Base-by-base conservation (phyloP, 805 yeast species). In the Hanseniaspora clermontiae region DNA sequence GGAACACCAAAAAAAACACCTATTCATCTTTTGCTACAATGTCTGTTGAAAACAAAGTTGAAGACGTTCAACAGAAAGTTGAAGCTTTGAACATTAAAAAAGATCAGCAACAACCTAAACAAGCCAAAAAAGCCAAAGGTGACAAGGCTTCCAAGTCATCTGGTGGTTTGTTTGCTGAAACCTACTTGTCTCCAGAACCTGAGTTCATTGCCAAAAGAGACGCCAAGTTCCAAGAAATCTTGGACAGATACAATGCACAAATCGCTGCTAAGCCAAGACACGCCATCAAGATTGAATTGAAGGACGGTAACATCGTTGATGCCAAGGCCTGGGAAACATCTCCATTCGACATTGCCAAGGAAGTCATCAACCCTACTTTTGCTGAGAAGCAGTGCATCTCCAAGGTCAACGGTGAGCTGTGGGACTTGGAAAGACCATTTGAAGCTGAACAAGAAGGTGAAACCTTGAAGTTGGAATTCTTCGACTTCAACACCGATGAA, bases 391-490 rank as follows among this genome's bases (percentile, higher is more conserved):
- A 87, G 64, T 88, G 93, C 61, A 89, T 93, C 63, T 79, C 97
- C 59, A 89, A 88, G 71, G 95, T 91, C 56, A 78, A 93, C 67
- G 96, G 95, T 58, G 76, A 79, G 64, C 76, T 91, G 64, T 93
- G 98, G 97, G 98, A 93, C 74, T 76, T 93, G 65, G 90, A 84
- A 61, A 84, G 98, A 73, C 97, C 97, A 29, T 75, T 93, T 53
- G 98, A 93, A 72, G 72, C 70, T 12, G 84, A 79, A 59, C 75
- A 79, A 59, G 69, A 73, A 29, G 64, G 65, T 29, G 66, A 68
- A 49, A 67, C 63, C 39, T 54, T 69, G 49, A 69, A 66, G 53
- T 74, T 93, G 60, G 93, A 88, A 69, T 83, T 89, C 65, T 79
- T 88, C 68, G 97, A 90, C 68, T 93, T 93, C 65, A 95, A 88